Evolutionary conservation across 208 protist genomes (phyloP), one percentile per base, ranked within the genome.

Genomic region (Trypanosoma scelopori): DNA sequence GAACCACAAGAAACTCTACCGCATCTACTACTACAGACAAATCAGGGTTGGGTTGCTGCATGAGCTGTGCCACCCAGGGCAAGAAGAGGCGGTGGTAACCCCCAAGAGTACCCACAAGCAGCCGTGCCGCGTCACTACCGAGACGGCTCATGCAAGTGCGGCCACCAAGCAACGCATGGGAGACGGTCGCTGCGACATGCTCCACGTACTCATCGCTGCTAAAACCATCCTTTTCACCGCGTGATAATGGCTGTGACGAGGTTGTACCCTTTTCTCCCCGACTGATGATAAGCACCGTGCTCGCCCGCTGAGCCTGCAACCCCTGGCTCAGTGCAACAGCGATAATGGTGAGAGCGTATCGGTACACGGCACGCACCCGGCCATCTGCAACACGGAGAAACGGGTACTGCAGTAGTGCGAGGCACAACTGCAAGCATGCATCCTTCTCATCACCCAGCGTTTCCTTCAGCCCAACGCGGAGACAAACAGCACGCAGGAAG

Each of bases 81-180:
- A 82, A 71, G 57, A 92, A 91, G 37, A 95, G 62, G 51, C 84
- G 81, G 45, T 84, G 61, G 65, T 89, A 95, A 35, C 89, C 89
- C 46, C 89, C 89, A 12, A 79, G 28, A 13, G 89, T 95, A 32
- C 67, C 65, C 18, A 84, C 70, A 48, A 87, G 87, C 15, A 87
- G 56, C n/a, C 49, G 45, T n/a, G 78, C 73, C 13, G 89, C 80
- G 52, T 95, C 86, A 1, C 56, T 60, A 43, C 89, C 89, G 20
- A 95, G 73, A 43, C 56, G 28, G 20, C 61, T 60, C 58, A 89
- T 49, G 23, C 47, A 51, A 4, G 52, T 45, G 18, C 11, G 18
- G 69, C 78, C 22, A 48, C 22, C 55, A n/a, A 91, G 60, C 30
- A 95, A 37, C 5, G 63, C 23, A 0, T 83, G 65, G 12, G 64